These are phyloP conservation scores for Penicillium goetzii DNA, from an alignment of 495 filamentous ascomycete genomes.

Conservation along the genomic window DNA sequence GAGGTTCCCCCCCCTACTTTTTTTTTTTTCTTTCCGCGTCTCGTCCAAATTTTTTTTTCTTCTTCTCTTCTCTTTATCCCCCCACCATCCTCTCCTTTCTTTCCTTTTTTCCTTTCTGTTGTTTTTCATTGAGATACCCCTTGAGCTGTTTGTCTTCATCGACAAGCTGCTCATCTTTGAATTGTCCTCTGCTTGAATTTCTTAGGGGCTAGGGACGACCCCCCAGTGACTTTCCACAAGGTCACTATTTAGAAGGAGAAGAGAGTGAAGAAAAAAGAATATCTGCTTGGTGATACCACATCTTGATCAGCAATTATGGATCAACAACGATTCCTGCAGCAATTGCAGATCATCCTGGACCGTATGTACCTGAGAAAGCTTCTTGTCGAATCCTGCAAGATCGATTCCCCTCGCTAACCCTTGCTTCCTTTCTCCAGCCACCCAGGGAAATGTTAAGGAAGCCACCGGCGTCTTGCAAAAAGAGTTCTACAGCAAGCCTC, in stretches of 20 bases:
- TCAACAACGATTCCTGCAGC: slow-evolving; percentile 71
- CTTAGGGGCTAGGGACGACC: slow-evolving; percentile 33
- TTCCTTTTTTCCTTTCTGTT: slow-evolving; percentile 28
- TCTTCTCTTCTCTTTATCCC: slow-evolving; percentile 28
- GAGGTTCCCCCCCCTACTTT: slow-evolving; percentile 22
- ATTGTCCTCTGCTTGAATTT: slow-evolving; percentile 23
- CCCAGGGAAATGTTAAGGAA: slow-evolving; percentile 70
- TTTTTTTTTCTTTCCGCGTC: slow-evolving; percentile 29
- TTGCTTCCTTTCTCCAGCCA: slow-evolving; percentile 31
- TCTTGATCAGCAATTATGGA: slow-evolving; percentile 59
- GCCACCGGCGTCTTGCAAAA: slow-evolving; percentile 89
- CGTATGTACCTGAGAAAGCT: slow-evolving; percentile 55
- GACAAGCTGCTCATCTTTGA: slow-evolving; percentile 40
- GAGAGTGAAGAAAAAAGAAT: slow-evolving; percentile 12
- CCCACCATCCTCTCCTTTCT: slow-evolving; percentile 27
- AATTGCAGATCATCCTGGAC: slow-evolving; percentile 74
- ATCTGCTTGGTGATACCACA: slow-evolving; percentile 20
- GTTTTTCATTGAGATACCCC: slow-evolving; percentile 44
- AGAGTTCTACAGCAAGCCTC: slow-evolving; percentile 84
- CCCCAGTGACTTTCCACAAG: slow-evolving; percentile 11
- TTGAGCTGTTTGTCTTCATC: slow-evolving; percentile 40
- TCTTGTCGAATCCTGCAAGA: background rate
- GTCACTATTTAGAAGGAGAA: background rate
- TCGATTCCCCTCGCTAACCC: slow-evolving; percentile 17
- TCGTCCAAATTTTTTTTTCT: slow-evolving; percentile 25